A percentile compares a stretch with the other conserved stretches of the same genome.
These are phyloP conservation scores for Lignosus rhinocerotis DNA, from an alignment of 1,284 basidiomycete species.

Conservation along the genomic window DNA sequence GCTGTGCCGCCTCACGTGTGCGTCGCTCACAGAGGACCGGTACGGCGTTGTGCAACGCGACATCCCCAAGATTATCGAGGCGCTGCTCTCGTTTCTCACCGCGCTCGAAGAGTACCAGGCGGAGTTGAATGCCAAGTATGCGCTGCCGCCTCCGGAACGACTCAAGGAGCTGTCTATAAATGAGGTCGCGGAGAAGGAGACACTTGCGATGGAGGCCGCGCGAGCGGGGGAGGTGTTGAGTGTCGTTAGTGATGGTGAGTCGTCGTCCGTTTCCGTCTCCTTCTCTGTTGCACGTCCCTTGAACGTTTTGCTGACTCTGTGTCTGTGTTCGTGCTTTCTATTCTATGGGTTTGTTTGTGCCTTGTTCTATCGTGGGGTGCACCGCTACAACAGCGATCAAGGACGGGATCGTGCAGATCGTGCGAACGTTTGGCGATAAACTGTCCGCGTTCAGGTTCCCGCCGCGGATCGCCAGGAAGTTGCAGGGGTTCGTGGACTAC, in stretches of 20 bases:
- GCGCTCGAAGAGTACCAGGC: slow-evolving; percentile 65
- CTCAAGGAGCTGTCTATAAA: slow-evolving; percentile 28
- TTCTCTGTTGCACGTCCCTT: not conserved
- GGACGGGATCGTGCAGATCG: slow-evolving; percentile 64
- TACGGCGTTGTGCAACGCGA: slow-evolving; percentile 84
- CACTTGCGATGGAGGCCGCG: slow-evolving; percentile 44
- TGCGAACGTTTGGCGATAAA: slow-evolving; percentile 74
- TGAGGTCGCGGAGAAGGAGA: slow-evolving; percentile 36
- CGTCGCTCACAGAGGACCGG: slow-evolving; percentile 76
- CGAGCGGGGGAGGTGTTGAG: slow-evolving; percentile 55
- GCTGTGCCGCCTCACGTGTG: slow-evolving; percentile 66
- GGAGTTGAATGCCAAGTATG: slow-evolving; percentile 43
- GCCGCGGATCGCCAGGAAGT: slow-evolving; percentile 57
- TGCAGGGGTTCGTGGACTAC: slow-evolving; percentile 75
- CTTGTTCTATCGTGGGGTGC: not conserved
- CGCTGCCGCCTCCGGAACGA: slow-evolving; percentile 39
- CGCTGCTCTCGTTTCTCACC: slow-evolving; percentile 63
- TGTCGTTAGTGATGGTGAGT: slow-evolving; percentile 61
- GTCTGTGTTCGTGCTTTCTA: not conserved
- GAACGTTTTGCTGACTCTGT: not conserved
- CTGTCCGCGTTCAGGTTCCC: slow-evolving; percentile 79
- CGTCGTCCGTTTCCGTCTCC: not conserved
- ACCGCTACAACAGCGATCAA: slow-evolving; percentile 55
- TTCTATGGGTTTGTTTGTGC: no score
- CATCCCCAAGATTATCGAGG: slow-evolving; percentile 79